Conservation (phyloP, 768 basidiomycete species). For the Podaxis sp. region DNA sequence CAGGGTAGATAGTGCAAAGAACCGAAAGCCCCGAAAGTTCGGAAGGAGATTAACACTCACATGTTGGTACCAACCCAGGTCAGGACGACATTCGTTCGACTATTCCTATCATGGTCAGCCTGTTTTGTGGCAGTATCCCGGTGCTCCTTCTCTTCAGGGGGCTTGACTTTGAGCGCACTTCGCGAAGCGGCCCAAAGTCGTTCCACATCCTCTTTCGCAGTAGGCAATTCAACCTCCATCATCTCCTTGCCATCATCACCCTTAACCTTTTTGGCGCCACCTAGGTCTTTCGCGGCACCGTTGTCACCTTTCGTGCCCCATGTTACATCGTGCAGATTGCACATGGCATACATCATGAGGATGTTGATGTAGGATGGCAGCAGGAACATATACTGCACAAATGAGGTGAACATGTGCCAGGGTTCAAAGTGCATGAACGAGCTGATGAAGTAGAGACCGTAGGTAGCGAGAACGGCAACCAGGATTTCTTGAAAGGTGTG, state of each 20-base stretch:
- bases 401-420: constrained; percentile 96
- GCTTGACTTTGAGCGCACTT: constrained; percentile 60
- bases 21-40: constrained; percentile 3
- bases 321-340: constrained; percentile 85
- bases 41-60: constrained; percentile 33
- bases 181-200: constrained; percentile 80
- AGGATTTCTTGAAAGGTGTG: constrained; percentile 79
- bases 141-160: constrained; percentile 73
- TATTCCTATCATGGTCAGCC: constrained; percentile 80
- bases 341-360: constrained; percentile 94
- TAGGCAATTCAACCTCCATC: constrained; percentile 82
- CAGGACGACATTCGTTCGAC: constrained; percentile 79
- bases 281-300: constrained; percentile 81
- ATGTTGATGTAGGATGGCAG: constrained; percentile 78
- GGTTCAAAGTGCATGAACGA: constrained; percentile 90
- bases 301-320: constrained; percentile 96
- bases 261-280: constrained; percentile 86
- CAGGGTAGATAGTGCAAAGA: constrained; percentile 4
- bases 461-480: constrained; percentile 72
- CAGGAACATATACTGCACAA: constrained; percentile 89
- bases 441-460: constrained; percentile 80
- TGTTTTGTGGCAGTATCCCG: constrained; percentile 87
- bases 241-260: constrained; percentile 81
- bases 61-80: constrained; percentile 86
- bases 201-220: constrained; percentile 82